Evolutionary conservation across 2,329 filamentous ascomycete genomes (phyloP).

Genomic region (Exophiala sp.): DNA sequence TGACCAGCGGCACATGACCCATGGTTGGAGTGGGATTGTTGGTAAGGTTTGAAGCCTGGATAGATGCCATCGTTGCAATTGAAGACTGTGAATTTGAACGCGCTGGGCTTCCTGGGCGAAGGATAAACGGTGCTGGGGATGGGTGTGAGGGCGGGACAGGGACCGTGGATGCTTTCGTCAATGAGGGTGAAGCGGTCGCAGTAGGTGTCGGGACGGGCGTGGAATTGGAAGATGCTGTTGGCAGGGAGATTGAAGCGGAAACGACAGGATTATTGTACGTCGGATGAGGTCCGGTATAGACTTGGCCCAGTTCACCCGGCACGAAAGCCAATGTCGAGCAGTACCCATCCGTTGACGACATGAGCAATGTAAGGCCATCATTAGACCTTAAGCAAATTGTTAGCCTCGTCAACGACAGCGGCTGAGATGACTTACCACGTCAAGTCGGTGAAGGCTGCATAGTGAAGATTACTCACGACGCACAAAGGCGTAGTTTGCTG

Average conservation of each 20-base stretch:
- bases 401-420: slow-evolving; percentile 2
- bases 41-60: slow-evolving; percentile 47
- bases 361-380: slow-evolving; percentile 72
- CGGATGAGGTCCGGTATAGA: slow-evolving; percentile 64
- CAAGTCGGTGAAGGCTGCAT: slow-evolving; percentile 93
- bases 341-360: slow-evolving; percentile 97
- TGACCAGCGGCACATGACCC: slow-evolving; percentile 68
- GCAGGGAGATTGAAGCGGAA: slow-evolving; percentile 34
- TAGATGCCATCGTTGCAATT: slow-evolving; percentile 56
- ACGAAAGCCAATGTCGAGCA: slow-evolving; percentile 85
- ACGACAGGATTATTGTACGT: slow-evolving; percentile 29
- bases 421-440: slow-evolving; percentile 64
- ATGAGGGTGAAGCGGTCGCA: slow-evolving; percentile 57
- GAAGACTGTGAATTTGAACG: slow-evolving; percentile 83
- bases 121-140: slow-evolving; percentile 50
- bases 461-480: slow-evolving; percentile 93
- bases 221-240: slow-evolving; percentile 44
- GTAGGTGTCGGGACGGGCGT: slow-evolving; percentile 67
- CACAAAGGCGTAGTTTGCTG: slow-evolving; percentile 92
- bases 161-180: slow-evolving; percentile 50
- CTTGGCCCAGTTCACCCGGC: slow-evolving; percentile 74
- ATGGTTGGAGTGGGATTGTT: slow-evolving; percentile 75
- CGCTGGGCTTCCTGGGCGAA: slow-evolving; percentile 68
- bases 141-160: slow-evolving; percentile 52
- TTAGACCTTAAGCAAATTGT: slow-evolving; percentile 54